Evolutionary conservation across 2,329 filamentous ascomycete genomes (phyloP), one percentile per base, ranked within the genome.

Genomic region (Trichoderma lentiforme): DNA sequence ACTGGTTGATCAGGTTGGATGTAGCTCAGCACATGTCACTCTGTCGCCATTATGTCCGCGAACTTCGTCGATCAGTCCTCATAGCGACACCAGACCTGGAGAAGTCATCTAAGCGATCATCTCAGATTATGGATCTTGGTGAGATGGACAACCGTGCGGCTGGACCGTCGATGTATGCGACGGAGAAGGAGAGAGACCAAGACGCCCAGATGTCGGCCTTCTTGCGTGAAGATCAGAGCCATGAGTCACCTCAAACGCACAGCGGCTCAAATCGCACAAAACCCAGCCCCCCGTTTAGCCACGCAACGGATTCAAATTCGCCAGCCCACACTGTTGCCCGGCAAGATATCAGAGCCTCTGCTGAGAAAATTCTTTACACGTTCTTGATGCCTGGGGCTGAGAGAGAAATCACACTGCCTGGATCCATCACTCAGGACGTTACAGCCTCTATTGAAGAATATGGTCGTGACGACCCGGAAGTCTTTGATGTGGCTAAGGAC

Each of bases 11-110:
- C 77, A 98, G 95, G 96, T 94, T 99, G 77, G 96, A 99, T 90
- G 96, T 99, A 73, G 95, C 96, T 18, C 96, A 99, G 81, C 96
- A 99, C 84, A 98, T 98, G 92, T 97, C 95, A 26, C 88, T 99
- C 71, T 99, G 93, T 81, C 92, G 97, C 64, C 94, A 98, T 82
- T 99, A 98, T 84, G 96, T 99, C 24, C 93, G 96, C 78, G 95
- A 98, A 82, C 88, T 99, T 70, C 93, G 96, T 76, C 89, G 96
- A 75, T 98, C 95, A 28, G 94, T 98, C 73, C 90, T 99, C 64
- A 89, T 98, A 72, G 93, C 94, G 57, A 99, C 96, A 0, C 96
- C 96, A 15, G 96, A 99, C 75, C 86, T 94, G 69, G 94, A 97
- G 76, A 94, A 92, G 80, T 85, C 89, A 70, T 97, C 93, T 73